Evolutionary conservation across 108 stramenopile genomes (phyloP), one percentile per base, ranked within the genome.

Genomic region (Nitzschia inconspicua): DNA sequence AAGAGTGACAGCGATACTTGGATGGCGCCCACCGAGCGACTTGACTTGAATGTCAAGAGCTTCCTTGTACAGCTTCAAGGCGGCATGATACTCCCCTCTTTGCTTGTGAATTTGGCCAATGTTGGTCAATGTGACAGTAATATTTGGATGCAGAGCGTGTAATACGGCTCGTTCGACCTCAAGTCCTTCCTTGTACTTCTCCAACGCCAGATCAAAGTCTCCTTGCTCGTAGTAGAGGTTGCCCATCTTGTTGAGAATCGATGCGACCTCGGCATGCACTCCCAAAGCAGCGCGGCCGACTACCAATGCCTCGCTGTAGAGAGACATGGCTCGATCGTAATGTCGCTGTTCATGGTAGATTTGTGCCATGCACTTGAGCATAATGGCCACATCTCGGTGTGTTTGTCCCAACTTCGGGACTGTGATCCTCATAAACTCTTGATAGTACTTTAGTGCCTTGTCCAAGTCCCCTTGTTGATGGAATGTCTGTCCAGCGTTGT

Each of bases 21-120:
- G 70, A 40, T 81, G 77, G 0, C 39, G 28, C 11, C 57, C 32
- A 18, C 80, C 80, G 18, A 81, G 53, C 2, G 68, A 59, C 14
- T 41, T 48, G 18, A 40, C 42, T 57, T 81, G 84, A 19, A 85
- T 60, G 32, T 56, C 55, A 26, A 79, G 50, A 8, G 80, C 84
- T 66, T 81, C 75, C n/a, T 63, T 44, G 69, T 85, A 82, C 37
- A 79, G 46, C 28, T 69, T 60, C 32, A 86, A 28, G n/a, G 85
- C 81, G 6, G 67, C 44, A 11, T n/a, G 14, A 42, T 75, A 72
- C 49, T 86, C 79, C 10, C 85, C 85, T 4, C 47, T 27, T 57
- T 86, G 77, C 57, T 80, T 77, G 46, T 75, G 51, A 55, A 79
- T 82, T 62, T 82, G 80, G 1, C 76, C 85, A 66, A 86, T 80